Percentiles rank a stretch among this genome's conserved stretches.
Conservation (phyloP, 1,284 basidiomycete genomes). For the Trichosporon sp. region DNA sequence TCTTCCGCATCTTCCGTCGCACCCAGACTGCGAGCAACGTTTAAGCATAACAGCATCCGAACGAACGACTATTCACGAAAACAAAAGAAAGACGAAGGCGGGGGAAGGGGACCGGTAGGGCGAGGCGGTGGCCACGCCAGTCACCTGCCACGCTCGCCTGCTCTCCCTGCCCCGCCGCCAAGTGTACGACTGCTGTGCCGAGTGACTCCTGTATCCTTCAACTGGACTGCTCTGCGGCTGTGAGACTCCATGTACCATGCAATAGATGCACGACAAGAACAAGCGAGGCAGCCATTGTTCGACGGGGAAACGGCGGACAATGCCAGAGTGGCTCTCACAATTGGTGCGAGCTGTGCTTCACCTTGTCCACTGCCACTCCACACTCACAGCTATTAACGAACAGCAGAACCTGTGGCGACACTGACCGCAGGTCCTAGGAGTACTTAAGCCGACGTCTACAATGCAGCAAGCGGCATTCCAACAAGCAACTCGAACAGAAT, state of each 20-base stretch:
- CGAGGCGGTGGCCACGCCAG: too few relatives aligned
- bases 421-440: too few relatives aligned
- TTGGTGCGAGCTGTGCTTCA: too few relatives aligned
- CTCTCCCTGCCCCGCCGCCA: background rate
- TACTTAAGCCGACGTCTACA: too few relatives aligned
- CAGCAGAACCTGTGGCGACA: too few relatives aligned
- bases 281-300: background rate
- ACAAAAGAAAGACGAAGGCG: background rate
- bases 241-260: slow-evolving; percentile 15
- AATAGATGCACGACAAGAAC: background rate
- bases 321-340: too few relatives aligned
- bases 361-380: too few relatives aligned
- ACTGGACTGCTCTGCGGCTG: slow-evolving; percentile 14
- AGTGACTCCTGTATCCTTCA: slow-evolving; percentile 16
- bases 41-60: background rate
- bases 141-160: too few relatives aligned
- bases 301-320: too few relatives aligned
- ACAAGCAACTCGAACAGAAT: too few relatives aligned
- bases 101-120: too few relatives aligned
- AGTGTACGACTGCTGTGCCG: slow-evolving; percentile 4
- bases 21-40: slow-evolving; percentile 21
- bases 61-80: background rate
- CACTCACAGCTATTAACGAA: background rate
- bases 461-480: too few relatives aligned
- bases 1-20: slow-evolving; percentile 34